Evolutionary conservation across 2,329 filamentous ascomycete genomes (phyloP).

Genomic region (Ophiostoma sp.): DNA sequence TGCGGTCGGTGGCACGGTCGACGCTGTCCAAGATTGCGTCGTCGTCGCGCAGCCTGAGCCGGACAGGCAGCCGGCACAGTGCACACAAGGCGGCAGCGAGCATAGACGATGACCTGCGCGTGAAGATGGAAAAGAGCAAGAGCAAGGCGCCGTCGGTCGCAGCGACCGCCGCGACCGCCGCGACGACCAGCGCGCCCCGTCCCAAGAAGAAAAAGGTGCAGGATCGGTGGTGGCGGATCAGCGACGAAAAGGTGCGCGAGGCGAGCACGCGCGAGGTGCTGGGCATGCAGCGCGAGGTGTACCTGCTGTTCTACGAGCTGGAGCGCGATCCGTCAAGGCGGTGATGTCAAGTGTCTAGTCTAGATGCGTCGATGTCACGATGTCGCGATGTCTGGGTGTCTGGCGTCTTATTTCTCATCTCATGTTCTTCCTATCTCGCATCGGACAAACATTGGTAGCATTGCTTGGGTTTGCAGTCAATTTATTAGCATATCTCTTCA

Average conservation of each 20-base stretch:
- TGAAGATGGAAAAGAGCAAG: conserved; percentile 22
- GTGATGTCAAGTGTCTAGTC: neutral
- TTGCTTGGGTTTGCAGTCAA: too few relatives aligned
- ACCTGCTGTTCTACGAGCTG: conserved; percentile 91
- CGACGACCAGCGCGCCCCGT: conserved; percentile 22
- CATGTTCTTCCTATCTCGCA: too few relatives aligned
- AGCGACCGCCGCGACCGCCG: neutral
- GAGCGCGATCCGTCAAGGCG: conserved; percentile 39
- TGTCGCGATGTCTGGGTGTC: too few relatives aligned
- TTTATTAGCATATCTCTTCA: too few relatives aligned
- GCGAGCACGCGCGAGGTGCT: conserved; percentile 87
- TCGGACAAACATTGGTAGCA: too few relatives aligned
- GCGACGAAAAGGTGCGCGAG: conserved; percentile 93
- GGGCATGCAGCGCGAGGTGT: conserved; percentile 91
- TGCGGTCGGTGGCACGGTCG: conserved; percentile 52
- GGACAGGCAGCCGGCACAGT: conserved; percentile 29
- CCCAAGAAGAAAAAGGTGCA: conserved; percentile 44
- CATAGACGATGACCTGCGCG: conserved; percentile 10
- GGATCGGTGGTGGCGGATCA: conserved; percentile 95
- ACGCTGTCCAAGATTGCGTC: conserved; percentile 45
- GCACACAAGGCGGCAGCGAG: neutral
- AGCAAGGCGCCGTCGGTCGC: too few relatives aligned
- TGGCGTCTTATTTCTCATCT: too few relatives aligned
- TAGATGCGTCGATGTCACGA: too few relatives aligned
- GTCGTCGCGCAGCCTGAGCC: conserved; percentile 34